Conservation (phyloP, 768 basidiomycete genomes). For the Floccularia luteovirens region DNA sequence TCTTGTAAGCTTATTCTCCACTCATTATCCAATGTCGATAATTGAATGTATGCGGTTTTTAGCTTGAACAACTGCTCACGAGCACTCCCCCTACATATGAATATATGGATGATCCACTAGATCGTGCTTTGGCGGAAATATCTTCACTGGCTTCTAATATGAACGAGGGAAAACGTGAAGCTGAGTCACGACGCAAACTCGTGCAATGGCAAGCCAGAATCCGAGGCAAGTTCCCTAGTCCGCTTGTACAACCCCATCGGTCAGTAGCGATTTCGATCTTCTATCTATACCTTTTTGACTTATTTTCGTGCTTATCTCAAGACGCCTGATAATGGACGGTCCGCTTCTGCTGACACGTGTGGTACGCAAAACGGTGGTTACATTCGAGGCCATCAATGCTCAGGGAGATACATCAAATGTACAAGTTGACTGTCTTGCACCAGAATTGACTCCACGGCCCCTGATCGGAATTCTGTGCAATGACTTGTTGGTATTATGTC, state of each 20-base stretch:
- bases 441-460: constrained; percentile 75
- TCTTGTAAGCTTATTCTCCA: constrained; percentile 49
- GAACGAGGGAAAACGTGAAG: constrained; percentile 97
- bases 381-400: constrained; percentile 73
- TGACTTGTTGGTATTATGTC: constrained; percentile 87
- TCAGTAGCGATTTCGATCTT: constrained; percentile 23
- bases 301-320: constrained; percentile 16
- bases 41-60: constrained; percentile 9
- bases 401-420: constrained; percentile 75
- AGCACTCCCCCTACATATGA: constrained; percentile 79
- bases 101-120: constrained; percentile 75
- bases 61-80: constrained; percentile 83
- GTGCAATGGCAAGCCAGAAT: constrained; percentile 90
- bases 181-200: constrained; percentile 85
- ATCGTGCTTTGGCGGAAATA: constrained; percentile 82
- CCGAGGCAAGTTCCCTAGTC: constrained; percentile 87
- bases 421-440: constrained; percentile 86
- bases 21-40: constrained; percentile 1
- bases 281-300: constrained; percentile 5
- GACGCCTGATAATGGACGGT: constrained; percentile 93
- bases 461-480: constrained; percentile 85
- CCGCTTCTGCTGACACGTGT: constrained; percentile 79
- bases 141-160: constrained; percentile 85
- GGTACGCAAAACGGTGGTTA: constrained; percentile 75
- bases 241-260: constrained; percentile 98